phyloP scores from a whole-genome alignment of 1,284 basidiomycete genomes.

The Neonothopanus nambi region DNA sequence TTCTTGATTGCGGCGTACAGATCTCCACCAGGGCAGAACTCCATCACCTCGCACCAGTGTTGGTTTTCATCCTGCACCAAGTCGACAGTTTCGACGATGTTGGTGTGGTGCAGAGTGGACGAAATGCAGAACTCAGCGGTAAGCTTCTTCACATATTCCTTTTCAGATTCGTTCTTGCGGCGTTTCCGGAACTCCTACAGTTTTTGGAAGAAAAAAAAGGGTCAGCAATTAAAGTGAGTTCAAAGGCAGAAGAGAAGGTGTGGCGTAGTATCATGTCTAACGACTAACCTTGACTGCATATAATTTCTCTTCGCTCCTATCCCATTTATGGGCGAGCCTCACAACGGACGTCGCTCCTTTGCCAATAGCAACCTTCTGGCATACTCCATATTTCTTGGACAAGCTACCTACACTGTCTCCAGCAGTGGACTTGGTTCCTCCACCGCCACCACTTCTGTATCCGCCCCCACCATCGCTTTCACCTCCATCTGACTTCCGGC shows the following conservation, averaged over 20 bases:
- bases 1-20: slow-evolving; percentile 98
- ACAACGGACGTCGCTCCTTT: slow-evolving; percentile 98
- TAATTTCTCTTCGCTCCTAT: slow-evolving; percentile 94
- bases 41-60: slow-evolving; percentile 99
- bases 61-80: slow-evolving; percentile 95
- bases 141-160: slow-evolving; percentile 99
- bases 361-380: slow-evolving; percentile 95
- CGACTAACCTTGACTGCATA: slow-evolving; percentile 91
- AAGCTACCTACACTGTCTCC: slow-evolving; percentile 68
- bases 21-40: slow-evolving; percentile 97
- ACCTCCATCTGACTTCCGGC: slow-evolving; percentile 71
- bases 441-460: slow-evolving; percentile 18
- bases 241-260: slow-evolving; percentile 2
- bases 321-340: slow-evolving; percentile 97
- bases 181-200: slow-evolving; percentile 93
- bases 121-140: slow-evolving; percentile 99
- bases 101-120: slow-evolving; percentile 94
- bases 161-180: slow-evolving; percentile 97
- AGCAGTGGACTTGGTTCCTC: slow-evolving; percentile 49
- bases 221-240: background rate
- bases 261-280: slow-evolving; percentile 1
- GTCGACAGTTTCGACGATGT: slow-evolving; percentile 98
- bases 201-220: background rate
- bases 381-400: slow-evolving; percentile 94
- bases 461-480: slow-evolving; percentile 37